A percentile compares a stretch with the other conserved stretches of the same genome.
phyloP scores from a whole-genome alignment of 2,329 filamentous ascomycete genomes.

The Ceratocystis ficicola region DNA sequence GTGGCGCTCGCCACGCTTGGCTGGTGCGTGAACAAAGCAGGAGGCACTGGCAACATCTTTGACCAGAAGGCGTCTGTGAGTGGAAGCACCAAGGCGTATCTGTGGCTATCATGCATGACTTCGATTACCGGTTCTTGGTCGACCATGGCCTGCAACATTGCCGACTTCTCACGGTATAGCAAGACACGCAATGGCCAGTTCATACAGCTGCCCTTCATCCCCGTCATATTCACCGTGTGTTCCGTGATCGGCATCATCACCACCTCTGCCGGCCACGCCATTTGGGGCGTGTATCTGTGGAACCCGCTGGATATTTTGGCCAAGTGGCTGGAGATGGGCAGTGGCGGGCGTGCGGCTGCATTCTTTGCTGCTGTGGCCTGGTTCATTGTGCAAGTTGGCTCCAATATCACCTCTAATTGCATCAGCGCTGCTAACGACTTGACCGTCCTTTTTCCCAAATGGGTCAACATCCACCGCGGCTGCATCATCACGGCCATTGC shows the following conservation, averaged over 20 bases:
- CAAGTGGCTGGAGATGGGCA: conserved; percentile 29
- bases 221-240: conserved; percentile 37
- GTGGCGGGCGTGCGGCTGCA: conserved; percentile 27
- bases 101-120: conserved; percentile 34
- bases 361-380: conserved; percentile 27
- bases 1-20: conserved; percentile 28
- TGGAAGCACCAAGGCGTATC: conserved; percentile 32
- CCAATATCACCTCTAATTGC: conserved; percentile 28
- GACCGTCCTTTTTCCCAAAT: conserved; percentile 27
- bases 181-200: conserved; percentile 36
- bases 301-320: conserved; percentile 38
- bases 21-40: conserved; percentile 29
- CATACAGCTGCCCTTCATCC: conserved; percentile 38
- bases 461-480: conserved; percentile 29
- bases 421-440: conserved; percentile 28
- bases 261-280: conserved; percentile 34
- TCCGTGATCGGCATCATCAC: conserved; percentile 38
- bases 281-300: conserved; percentile 38
- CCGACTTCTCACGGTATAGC: conserved; percentile 30
- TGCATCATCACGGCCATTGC: conserved; percentile 27
- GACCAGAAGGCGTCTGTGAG: conserved; percentile 24
- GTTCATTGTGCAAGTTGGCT: conserved; percentile 27
- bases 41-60: conserved; percentile 23
- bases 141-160: conserved; percentile 40
- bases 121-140: conserved; percentile 39